A percentile compares a stretch with the other conserved stretches of the same genome.
Conservation (phyloP, 1,139 yeast genomes). For the Insectozyma bohioensis region DNA sequence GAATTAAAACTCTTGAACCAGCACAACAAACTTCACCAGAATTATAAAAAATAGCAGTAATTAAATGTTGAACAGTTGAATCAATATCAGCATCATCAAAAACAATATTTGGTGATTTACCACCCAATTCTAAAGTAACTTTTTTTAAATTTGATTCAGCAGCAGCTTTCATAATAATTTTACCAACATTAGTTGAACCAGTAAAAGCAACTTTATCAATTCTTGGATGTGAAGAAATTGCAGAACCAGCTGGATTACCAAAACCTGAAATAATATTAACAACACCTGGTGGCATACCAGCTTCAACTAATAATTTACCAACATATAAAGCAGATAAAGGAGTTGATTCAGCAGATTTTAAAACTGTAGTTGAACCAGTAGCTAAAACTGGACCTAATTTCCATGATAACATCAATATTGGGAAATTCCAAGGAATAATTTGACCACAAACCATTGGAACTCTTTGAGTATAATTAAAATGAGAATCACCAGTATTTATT, state of each 20-base stretch:
- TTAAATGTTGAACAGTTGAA: slow-evolving; percentile 58
- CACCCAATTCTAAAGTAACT: slow-evolving; percentile 83
- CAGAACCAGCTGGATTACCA: slow-evolving; percentile 77
- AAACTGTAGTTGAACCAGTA: slow-evolving; percentile 75
- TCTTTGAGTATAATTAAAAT: slow-evolving; percentile 56
- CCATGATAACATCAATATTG: slow-evolving; percentile 82
- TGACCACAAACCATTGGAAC: slow-evolving; percentile 82
- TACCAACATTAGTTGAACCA: slow-evolving; percentile 83
- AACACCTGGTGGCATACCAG: slow-evolving; percentile 81
- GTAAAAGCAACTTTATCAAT: slow-evolving; percentile 82
- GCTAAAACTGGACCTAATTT: slow-evolving; percentile 84
- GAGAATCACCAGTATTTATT: slow-evolving; percentile 60
- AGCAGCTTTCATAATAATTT: slow-evolving; percentile 70
- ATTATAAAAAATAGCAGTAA: slow-evolving; percentile 63
- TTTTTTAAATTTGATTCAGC: slow-evolving; percentile 70
- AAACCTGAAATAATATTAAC: slow-evolving; percentile 74
- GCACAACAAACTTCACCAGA: slow-evolving; percentile 91
- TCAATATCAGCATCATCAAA: slow-evolving; percentile 72
- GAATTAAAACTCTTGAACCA: slow-evolving; percentile 79
- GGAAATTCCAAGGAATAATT: slow-evolving; percentile 89
- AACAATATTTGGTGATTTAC: slow-evolving; percentile 80
- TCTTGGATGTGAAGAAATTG: slow-evolving; percentile 64
- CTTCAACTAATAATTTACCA: slow-evolving; percentile 59
- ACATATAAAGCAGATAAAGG: slow-evolving; percentile 75
- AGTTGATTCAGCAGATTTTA: slow-evolving; percentile 82